Evolutionary conservation across 2,329 filamentous ascomycete species (phyloP), one percentile per base, ranked within the genome.

Genomic region (Hypoxylon sp.): DNA sequence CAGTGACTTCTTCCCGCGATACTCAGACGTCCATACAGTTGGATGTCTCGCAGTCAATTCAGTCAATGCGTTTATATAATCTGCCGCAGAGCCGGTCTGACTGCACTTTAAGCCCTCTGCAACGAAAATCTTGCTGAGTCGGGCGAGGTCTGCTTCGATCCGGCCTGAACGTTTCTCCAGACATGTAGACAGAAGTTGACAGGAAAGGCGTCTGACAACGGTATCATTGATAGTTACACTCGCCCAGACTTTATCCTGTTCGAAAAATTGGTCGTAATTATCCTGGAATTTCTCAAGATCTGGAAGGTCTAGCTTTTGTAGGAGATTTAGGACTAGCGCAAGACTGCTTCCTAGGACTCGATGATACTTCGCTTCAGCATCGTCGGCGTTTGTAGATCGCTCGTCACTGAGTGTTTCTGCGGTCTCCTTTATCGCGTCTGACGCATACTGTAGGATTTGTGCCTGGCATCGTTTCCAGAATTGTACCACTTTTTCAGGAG

Each of bases 321-420:
- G 74, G 0, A 91, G 80, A 31, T 84, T 83, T 2, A 87, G 73
- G 2, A 89, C 84, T 5, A 91, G 80, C 1, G 85, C 87, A 22
- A 91, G 75, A 61, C 86, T 86, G 6, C 83, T 84, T 8, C 83
- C 84, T 2, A 89, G 76, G 3, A 98, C 94, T 51, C 96, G 88
- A 68, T 90, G 88, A 81, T 97, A 96, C 75, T 97, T 98, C 17
- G 92, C 88, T 72, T 94, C 88, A 3, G 94, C 90, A 78, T 99
- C 96, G 73, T 98, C 95, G 7, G 88, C 82, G 66, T 89, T 96
- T 2, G 94, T 93, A 0, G 90, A 93, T 25, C 95, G 88, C 80
- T 97, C 93, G 77, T 99, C 96, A 77, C 95, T 98, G 37, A 99
- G 83, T 0, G 93, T 97, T 37, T 91, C 86, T 2, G 91, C 81